Conservation (phyloP, 1,139 yeast species). For the Taphrina deformans region DNA sequence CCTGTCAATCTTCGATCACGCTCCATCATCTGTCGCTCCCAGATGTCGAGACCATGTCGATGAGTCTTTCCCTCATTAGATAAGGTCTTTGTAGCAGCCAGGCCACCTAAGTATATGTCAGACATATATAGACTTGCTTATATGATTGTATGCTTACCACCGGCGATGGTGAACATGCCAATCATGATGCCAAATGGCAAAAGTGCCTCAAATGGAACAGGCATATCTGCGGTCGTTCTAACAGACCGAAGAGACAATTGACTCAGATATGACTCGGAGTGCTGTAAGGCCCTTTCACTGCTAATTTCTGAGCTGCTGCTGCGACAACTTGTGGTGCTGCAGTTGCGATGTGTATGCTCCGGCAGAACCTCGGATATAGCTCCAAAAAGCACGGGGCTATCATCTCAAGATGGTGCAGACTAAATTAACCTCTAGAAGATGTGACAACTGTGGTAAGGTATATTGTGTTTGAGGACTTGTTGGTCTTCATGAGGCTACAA, state of each 20-base stretch:
- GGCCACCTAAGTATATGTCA: slow-evolving; percentile 16
- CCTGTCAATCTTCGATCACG: slow-evolving; percentile 35
- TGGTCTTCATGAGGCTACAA: not conserved
- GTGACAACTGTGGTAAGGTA: not conserved
- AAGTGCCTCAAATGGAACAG: slow-evolving; percentile 35
- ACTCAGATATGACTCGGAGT: not conserved
- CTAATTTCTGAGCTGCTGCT: too few species aligned
- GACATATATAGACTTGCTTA: not conserved
- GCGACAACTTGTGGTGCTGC: not conserved
- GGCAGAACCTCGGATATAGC: not conserved
- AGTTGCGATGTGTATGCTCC: not conserved
- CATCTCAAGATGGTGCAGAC: not conserved
- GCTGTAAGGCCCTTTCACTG: too few species aligned
- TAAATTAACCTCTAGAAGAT: not conserved
- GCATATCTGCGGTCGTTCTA: too few species aligned
- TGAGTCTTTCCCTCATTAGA: slow-evolving; percentile 34
- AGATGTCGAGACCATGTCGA: slow-evolving; percentile 28
- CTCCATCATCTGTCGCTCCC: slow-evolving; percentile 36
- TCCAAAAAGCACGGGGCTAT: not conserved
- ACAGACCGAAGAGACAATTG: not conserved
- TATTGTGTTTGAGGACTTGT: not conserved
- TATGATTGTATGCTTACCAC: slow-evolving; percentile 4
- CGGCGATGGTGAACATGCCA: slow-evolving; percentile 33
- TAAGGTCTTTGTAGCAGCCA: slow-evolving; percentile 30
- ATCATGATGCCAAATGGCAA: slow-evolving; percentile 35